phyloP scores from a whole-genome alignment of 2,329 filamentous ascomycete species.

The Colletotrichum incanum region DNA sequence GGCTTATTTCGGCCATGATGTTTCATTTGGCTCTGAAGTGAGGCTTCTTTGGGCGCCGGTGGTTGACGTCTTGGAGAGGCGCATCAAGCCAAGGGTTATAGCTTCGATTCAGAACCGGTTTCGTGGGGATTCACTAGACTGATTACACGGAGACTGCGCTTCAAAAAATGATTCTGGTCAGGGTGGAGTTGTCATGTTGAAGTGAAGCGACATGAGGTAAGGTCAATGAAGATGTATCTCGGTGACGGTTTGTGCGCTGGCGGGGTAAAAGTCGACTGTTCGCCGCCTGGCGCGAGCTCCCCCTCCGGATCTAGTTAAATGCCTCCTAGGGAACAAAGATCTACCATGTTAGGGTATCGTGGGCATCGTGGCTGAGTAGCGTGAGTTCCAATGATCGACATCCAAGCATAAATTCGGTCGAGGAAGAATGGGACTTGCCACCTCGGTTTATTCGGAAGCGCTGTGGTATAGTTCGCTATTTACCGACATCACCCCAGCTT shows the following conservation, averaged over 20 bases:
- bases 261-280: slow-evolving; percentile 23
- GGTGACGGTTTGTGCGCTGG: slow-evolving; percentile 28
- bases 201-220: not conserved
- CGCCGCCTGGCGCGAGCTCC: slow-evolving; percentile 33
- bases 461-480: slow-evolving; percentile 2
- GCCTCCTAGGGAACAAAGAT: slow-evolving; percentile 9
- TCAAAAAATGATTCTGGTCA: not conserved
- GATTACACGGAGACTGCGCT: not conserved
- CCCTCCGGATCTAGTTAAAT: slow-evolving; percentile 38
- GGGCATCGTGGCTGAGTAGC: not conserved
- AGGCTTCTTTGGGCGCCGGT: not conserved
- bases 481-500: slow-evolving; percentile 19
- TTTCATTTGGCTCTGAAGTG: slow-evolving; percentile 2
- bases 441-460: slow-evolving; percentile 12
- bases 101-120: no score
- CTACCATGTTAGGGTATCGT: not conserved
- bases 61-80: not conserved
- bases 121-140: no score
- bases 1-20: slow-evolving; percentile 30
- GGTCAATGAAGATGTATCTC: slow-evolving; percentile 15
- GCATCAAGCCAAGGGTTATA: no score
- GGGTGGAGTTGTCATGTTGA: not conserved
- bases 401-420: not conserved
- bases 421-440: slow-evolving; percentile 16
- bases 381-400: not conserved